phyloP scores from a whole-genome alignment of 2,329 filamentous ascomycete genomes.

The Xylaria sp. region DNA sequence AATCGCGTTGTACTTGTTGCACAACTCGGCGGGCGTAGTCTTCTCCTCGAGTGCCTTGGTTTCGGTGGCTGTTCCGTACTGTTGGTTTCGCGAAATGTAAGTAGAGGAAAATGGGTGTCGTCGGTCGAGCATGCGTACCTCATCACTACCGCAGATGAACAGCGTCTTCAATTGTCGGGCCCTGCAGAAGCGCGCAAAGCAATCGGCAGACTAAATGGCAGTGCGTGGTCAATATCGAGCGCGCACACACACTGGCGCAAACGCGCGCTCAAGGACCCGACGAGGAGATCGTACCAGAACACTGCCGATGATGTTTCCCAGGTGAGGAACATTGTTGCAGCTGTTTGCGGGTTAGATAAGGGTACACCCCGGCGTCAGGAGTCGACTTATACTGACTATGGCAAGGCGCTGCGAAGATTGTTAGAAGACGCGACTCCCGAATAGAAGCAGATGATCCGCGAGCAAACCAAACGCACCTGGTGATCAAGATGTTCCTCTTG shows the following conservation, averaged over 20 bases:
- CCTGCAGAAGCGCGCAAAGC: slow-evolving; percentile 77
- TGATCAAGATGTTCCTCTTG: slow-evolving; percentile 84
- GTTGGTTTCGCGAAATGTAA: not conserved
- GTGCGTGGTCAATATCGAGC: not conserved
- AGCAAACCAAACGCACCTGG: slow-evolving; percentile 43
- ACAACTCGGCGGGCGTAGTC: slow-evolving; percentile 75
- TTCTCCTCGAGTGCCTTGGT: slow-evolving; percentile 90
- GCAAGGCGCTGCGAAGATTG: not conserved
- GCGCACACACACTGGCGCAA: not conserved
- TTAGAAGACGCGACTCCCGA: not conserved
- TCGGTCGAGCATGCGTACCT: slow-evolving; percentile 35
- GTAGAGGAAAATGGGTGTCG: not conserved
- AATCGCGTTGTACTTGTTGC: slow-evolving; percentile 85
- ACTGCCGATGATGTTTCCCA: slow-evolving; percentile 83
- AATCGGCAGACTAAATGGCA: slow-evolving; percentile 56
- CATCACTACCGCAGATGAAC: slow-evolving; percentile 83
- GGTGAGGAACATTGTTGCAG: slow-evolving; percentile 69
- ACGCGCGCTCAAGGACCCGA: not conserved
- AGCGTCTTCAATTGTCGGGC: slow-evolving; percentile 73
- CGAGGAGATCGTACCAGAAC: slow-evolving; percentile 48
- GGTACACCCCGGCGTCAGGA: not conserved
- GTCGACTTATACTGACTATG: slow-evolving; percentile 4
- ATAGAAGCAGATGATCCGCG: not conserved
- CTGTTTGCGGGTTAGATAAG: slow-evolving; percentile 8
- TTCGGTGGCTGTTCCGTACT: slow-evolving; percentile 89